Evolutionary conservation across 345 rosid species (phyloP), one percentile per base, ranked within the genome.

Genomic region (Boechera stricta): DNA sequence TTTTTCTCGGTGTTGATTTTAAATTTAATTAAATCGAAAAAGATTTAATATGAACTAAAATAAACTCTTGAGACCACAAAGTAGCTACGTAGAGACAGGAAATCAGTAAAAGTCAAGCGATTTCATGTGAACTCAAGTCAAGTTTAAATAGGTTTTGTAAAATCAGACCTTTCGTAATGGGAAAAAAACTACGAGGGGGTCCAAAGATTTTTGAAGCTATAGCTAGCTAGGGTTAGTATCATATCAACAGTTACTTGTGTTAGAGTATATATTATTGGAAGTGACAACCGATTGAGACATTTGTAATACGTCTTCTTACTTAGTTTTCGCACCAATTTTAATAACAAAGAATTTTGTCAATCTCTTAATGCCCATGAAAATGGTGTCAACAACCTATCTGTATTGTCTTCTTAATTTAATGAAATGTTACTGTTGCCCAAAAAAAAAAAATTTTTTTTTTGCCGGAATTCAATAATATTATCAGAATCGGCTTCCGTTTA

Each of bases 211-310:
- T 67, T 58, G 67, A 72, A 54, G 78, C 79, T 74, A 78, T 49
- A 49, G 54, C 74, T 78, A 78, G 69, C 74, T 78, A 78, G 69
- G 80, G 83, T 78, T 82, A 47, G 77, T 66, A 72, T 73, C 78
- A 74, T 52, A 67, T 67, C 81, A 73, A 78, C 74, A 78, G 81
- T 78, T 66, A 54, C 60, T 79, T 71, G 51, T 47, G 79, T 61
- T 65, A 69, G 74, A 53, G 52, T 68, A 75, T 74, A 47, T 45
- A 70, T 67, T 78, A 73, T 73, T 71, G 80, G 85, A 88, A 77
- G 81, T 80, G 87, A 86, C 91, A 80, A 67, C 80, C 78, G 89
- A 84, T 73, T 57, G 85, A 80, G 86, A 84, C 88, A 72, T 81
- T 69, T 64, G 45, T 55, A 82, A 78, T 24, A 67, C 58, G 26